A percentile compares a stretch with the other conserved stretches of the same genome.
Evolutionary conservation across 805 yeast genomes (phyloP).

Genomic region (Torulaspora microellipsoides): DNA sequence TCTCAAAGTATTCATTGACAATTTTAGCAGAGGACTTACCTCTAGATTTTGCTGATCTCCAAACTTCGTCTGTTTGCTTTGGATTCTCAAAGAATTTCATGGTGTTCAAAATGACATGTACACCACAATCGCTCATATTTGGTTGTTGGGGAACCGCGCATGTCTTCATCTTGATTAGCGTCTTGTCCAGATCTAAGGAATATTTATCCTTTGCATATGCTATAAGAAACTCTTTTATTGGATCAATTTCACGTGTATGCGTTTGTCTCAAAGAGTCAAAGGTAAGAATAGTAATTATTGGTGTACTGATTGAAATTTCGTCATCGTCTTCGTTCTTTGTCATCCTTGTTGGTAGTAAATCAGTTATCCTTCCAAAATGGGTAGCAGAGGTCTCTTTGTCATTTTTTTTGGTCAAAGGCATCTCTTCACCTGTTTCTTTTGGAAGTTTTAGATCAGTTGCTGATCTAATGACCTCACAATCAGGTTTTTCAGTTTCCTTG

Average conservation of each 20-base stretch:
- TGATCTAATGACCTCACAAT: background rate
- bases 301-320: conserved; percentile 17
- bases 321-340: conserved; percentile 11
- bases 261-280: conserved; percentile 70
- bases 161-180: conserved; percentile 44
- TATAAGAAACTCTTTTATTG: conserved; percentile 55
- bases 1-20: conserved; percentile 29
- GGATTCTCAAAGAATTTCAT: conserved; percentile 52
- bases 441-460: background rate
- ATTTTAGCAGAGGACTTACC: conserved; percentile 15
- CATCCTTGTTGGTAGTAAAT: too few species aligned
- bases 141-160: conserved; percentile 76
- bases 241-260: conserved; percentile 48
- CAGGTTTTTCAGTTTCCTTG: background rate
- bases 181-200: conserved; percentile 41
- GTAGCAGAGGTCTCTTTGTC: too few species aligned
- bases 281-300: conserved; percentile 44
- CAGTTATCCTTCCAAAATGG: too few species aligned
- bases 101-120: conserved; percentile 77
- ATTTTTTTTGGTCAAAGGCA: too few species aligned
- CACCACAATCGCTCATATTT: conserved; percentile 91
- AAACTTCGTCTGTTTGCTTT: conserved; percentile 42
- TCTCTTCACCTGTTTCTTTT: background rate
- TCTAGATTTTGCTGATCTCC: conserved; percentile 37
- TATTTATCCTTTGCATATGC: conserved; percentile 68